Percentiles rank a stretch among this genome's conserved stretches.
phyloP scores from a whole-genome alignment of 441 rosid genomes.

The Breynia disticha region DNA sequence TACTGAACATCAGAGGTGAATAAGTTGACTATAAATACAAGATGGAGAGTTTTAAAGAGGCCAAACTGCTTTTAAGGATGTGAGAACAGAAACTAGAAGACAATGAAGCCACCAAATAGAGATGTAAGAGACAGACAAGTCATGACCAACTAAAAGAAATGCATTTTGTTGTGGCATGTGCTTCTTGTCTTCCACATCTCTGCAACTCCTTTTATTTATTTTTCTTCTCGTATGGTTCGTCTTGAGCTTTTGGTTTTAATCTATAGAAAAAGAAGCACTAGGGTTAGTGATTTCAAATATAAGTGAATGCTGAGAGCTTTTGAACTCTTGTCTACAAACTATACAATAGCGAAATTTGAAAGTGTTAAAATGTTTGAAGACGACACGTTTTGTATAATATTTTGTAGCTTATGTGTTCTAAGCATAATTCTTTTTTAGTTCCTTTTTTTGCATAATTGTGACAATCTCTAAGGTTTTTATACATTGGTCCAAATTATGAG shows the following conservation, averaged over 20 bases:
- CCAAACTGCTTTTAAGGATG: conserved; percentile 38
- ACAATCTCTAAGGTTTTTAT: too few species aligned
- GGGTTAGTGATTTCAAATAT: conserved; percentile 14
- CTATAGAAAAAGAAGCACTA: conserved; percentile 3
- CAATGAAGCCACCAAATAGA: conserved; percentile 41
- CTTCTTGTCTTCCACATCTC: conserved; percentile 18
- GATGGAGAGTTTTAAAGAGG: conserved; percentile 10
- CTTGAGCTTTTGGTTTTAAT: conserved; percentile 7
- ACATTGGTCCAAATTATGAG: too few species aligned
- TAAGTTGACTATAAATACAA: conserved; percentile 28
- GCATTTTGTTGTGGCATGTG: conserved; percentile 32
- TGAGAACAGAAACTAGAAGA: conserved; percentile 42
- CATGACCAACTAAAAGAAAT: conserved; percentile 35
- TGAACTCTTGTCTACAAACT: conserved; percentile 16
- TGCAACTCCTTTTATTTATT: not conserved
- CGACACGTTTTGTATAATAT: too few species aligned
- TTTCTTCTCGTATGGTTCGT: conserved; percentile 1
- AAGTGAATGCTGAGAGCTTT: conserved; percentile 3
- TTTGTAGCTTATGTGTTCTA: too few species aligned
- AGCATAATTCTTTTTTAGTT: too few species aligned
- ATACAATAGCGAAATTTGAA: conserved; percentile 1
- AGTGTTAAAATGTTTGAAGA: not conserved
- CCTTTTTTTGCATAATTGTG: too few species aligned
- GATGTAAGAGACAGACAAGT: conserved; percentile 29
- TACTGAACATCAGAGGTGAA: conserved; percentile 36